Conservation (phyloP, 768 basidiomycete genomes). For the Holtermanniella nyarrowii region DNA sequence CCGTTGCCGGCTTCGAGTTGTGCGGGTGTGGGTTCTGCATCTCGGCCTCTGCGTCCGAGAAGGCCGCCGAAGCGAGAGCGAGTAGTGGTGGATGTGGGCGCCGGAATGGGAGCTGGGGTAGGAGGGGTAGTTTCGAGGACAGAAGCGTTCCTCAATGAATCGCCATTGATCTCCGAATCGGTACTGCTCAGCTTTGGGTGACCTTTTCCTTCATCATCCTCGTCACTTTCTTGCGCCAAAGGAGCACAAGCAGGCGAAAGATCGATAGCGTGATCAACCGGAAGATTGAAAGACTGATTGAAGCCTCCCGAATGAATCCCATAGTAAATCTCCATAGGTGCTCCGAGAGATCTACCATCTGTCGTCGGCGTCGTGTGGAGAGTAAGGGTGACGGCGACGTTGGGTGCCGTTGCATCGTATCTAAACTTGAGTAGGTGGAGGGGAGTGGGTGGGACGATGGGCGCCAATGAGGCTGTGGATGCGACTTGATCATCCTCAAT, state of each 20-base stretch:
- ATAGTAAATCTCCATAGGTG: slow-evolving; percentile 50
- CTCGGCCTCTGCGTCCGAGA: slow-evolving; percentile 12
- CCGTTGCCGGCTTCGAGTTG: slow-evolving; percentile 3
- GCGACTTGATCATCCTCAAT: slow-evolving; percentile 24
- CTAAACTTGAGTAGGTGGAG: slow-evolving; percentile 79
- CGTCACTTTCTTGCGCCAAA: slow-evolving; percentile 2
- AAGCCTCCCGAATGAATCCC: slow-evolving; percentile 72
- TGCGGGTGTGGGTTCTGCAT: slow-evolving; percentile 7
- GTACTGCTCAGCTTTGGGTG: slow-evolving; percentile 47
- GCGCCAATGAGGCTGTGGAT: slow-evolving; percentile 44
- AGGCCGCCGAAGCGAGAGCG: slow-evolving; percentile 19
- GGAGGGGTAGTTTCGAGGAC: background rate
- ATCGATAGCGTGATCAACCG: slow-evolving; percentile 70
- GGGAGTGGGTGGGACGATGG: slow-evolving; percentile 46
- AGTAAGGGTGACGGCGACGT: slow-evolving; percentile 67
- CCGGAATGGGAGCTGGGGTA: background rate
- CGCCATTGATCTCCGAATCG: background rate
- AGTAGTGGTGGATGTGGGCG: background rate
- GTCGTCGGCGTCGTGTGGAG: slow-evolving; percentile 54
- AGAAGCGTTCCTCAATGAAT: background rate
- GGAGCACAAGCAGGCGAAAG: slow-evolving; percentile 45
- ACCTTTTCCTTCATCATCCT: slow-evolving; percentile 34
- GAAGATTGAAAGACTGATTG: slow-evolving; percentile 58
- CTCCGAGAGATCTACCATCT: slow-evolving; percentile 50
- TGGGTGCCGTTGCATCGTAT: slow-evolving; percentile 82